Conservation (phyloP, 139 green algal genomes). For the Micractinium sp. region DNA sequence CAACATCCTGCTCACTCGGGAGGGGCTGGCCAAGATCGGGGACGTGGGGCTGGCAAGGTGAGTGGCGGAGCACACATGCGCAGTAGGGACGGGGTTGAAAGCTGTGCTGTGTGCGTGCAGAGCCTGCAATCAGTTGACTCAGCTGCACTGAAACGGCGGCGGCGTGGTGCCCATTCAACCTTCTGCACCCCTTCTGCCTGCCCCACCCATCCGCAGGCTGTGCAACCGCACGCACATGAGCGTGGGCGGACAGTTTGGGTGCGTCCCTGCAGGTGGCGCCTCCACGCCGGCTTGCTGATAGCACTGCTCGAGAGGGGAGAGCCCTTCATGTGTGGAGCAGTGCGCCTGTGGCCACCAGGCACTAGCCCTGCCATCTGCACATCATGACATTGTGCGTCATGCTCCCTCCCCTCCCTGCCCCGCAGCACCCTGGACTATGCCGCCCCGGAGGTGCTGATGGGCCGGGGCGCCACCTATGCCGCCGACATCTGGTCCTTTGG, state of each 20-base stretch:
- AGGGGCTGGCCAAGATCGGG: constrained; percentile 32
- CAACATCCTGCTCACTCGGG: constrained; percentile 38
- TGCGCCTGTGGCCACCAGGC: not conserved
- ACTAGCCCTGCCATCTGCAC: not conserved
- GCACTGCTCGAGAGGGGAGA: no score
- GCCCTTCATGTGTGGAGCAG: no score
- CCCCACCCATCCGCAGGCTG: not conserved
- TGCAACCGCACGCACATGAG: not conserved
- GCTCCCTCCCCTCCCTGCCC: not conserved
- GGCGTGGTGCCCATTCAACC: no score
- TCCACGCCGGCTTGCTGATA: no score
- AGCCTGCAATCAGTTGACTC: no score
- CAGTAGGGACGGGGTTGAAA: no score
- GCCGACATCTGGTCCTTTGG: not conserved
- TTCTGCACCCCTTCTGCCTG: not conserved
- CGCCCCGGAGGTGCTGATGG: not conserved
- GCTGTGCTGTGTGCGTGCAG: no score
- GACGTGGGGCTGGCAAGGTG: constrained; percentile 37
- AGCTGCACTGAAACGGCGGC: no score
- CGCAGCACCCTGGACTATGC: not conserved
- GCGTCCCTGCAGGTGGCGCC: no score
- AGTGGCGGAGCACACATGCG: no score
- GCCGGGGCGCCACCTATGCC: not conserved
- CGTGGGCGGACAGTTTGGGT: not conserved
- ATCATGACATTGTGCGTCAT: no score